These are phyloP conservation scores for Plasmodiophora brassicae DNA, from an alignment of 208 protist species.

Conservation along the genomic window DNA sequence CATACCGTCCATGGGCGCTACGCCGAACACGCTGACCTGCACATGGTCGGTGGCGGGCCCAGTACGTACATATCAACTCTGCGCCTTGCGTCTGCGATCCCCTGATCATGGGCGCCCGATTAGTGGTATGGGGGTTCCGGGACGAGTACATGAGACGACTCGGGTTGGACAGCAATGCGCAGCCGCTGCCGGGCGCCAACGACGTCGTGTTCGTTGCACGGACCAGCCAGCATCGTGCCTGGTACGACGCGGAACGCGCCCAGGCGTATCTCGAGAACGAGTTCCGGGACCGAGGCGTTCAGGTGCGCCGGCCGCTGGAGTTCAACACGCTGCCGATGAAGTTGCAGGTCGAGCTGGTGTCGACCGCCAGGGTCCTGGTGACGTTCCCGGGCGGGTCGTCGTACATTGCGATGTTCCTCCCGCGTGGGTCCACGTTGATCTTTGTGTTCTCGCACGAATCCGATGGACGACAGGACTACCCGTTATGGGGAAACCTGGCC, in stretches of 20 bases:
- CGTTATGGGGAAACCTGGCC: not conserved
- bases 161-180: not conserved
- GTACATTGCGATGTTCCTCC: slow-evolving; percentile 4
- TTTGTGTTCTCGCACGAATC: not conserved
- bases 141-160: not conserved
- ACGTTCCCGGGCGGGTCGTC: slow-evolving; percentile 1
- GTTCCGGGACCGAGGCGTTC: not conserved
- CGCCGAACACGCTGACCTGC: not conserved
- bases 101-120: too few relatives aligned
- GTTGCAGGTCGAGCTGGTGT: slow-evolving; percentile 2
- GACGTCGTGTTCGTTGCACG: slow-evolving; percentile 1
- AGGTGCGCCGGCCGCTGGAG: not conserved
- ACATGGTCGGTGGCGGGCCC: not conserved
- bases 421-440: not conserved
- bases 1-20: not conserved
- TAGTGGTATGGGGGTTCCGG: not conserved
- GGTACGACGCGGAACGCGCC: not conserved
- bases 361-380: not conserved
- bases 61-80: too few relatives aligned
- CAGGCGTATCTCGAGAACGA: not conserved
- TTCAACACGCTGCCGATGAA: not conserved
- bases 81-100: too few relatives aligned
- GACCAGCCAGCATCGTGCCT: not conserved
- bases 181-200: not conserved
- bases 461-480: slow-evolving; percentile 11